Conservation (phyloP, 805 yeast species). For the Candida ovalis region DNA sequence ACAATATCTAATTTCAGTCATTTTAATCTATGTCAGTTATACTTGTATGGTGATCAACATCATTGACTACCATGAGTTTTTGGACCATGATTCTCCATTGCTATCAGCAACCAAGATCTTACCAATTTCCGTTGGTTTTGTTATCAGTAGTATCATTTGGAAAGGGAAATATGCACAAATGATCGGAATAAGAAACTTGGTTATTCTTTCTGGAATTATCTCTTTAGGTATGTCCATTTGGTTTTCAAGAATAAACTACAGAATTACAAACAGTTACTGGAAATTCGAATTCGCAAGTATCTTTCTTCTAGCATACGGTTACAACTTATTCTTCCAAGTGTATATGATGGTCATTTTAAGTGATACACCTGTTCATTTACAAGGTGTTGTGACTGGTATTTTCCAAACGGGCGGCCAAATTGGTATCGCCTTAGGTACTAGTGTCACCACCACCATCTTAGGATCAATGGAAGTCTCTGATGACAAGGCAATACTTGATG, state of each 20-base stretch:
- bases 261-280: slow-evolving; percentile 17
- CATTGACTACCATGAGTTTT: slow-evolving; percentile 25
- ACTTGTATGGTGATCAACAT: slow-evolving; percentile 5
- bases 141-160: slow-evolving; percentile 25
- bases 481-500: slow-evolving; percentile 1
- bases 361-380: slow-evolving; percentile 35
- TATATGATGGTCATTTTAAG: slow-evolving; percentile 30
- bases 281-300: slow-evolving; percentile 24
- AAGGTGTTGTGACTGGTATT: slow-evolving; percentile 38
- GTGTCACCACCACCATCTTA: slow-evolving; percentile 25
- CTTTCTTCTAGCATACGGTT: slow-evolving; percentile 17
- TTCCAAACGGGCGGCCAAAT: slow-evolving; percentile 35
- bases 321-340: slow-evolving; percentile 32
- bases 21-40: slow-evolving; percentile 8
- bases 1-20: slow-evolving; percentile 8
- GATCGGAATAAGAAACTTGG: slow-evolving; percentile 21
- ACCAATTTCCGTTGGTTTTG: slow-evolving; percentile 32
- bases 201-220: slow-evolving; percentile 9
- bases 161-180: slow-evolving; percentile 8
- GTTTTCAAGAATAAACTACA: slow-evolving; percentile 19
- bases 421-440: slow-evolving; percentile 29
- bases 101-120: slow-evolving; percentile 35
- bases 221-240: slow-evolving; percentile 17
- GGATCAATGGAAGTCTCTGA: slow-evolving; percentile 10
- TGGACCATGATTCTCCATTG: slow-evolving; percentile 29